phyloP scores from a whole-genome alignment of 176 grass and related monocot genomes.

The Paspalum notatum region DNA sequence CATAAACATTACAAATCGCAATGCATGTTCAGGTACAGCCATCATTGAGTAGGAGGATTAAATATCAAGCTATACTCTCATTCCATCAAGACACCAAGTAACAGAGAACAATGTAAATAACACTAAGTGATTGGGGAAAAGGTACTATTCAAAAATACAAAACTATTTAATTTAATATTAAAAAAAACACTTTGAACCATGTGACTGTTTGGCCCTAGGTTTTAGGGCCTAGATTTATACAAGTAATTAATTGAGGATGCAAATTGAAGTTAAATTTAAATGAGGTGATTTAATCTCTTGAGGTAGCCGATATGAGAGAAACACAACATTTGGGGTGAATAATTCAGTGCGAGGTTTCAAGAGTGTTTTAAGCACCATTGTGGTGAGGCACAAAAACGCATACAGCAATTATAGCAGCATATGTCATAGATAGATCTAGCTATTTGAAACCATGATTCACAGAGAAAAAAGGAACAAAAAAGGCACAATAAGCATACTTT shows the following conservation, averaged over 20 bases:
- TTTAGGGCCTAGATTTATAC: too few relatives aligned
- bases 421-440: too few relatives aligned
- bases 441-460: background rate
- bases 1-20: background rate
- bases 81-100: background rate
- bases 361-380: too few relatives aligned
- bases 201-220: too few relatives aligned
- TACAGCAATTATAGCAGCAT: too few relatives aligned
- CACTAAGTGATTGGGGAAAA: background rate
- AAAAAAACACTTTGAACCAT: too few relatives aligned
- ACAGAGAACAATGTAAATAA: background rate
- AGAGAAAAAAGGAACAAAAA: conserved; percentile 1
- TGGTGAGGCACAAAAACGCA: too few relatives aligned
- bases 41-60: background rate
- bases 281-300: conserved; percentile 8
- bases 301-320: background rate
- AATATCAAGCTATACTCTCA: background rate
- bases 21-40: background rate
- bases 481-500: conserved; percentile 67
- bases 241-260: too few relatives aligned
- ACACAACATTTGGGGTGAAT: background rate
- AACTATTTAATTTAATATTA: too few relatives aligned
- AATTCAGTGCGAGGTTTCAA: too few relatives aligned
- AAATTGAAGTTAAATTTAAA: too few relatives aligned
- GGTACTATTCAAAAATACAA: too few relatives aligned